These are phyloP conservation scores for Taxillus chinensis DNA, from an alignment of 164 flowering plant species.

Conservation along the genomic window DNA sequence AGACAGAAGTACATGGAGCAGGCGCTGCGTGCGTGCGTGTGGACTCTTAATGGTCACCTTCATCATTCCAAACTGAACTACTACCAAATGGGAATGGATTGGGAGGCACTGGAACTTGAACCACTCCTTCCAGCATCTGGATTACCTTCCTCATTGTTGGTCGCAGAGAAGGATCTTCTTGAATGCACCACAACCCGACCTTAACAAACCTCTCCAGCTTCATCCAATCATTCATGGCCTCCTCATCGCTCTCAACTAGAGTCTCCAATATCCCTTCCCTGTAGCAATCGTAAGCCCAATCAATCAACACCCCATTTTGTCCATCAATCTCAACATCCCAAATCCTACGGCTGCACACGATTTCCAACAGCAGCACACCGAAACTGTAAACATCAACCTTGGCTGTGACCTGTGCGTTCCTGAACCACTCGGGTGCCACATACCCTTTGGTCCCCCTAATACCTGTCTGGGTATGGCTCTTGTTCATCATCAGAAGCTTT, in stretches of 20 bases:
- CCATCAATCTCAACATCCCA: slow-evolving; percentile 1
- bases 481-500: slow-evolving; percentile 19
- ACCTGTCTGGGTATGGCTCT: slow-evolving; percentile 16
- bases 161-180: slow-evolving; percentile 33
- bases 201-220: slow-evolving; percentile 14
- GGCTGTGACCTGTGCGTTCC: slow-evolving; percentile 13
- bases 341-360: slow-evolving; percentile 17
- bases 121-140: slow-evolving; percentile 33
- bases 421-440: slow-evolving; percentile 31
- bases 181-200: slow-evolving; percentile 43
- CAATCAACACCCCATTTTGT: slow-evolving; percentile 7
- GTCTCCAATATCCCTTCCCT: slow-evolving; percentile 3
- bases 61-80: neutral
- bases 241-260: slow-evolving; percentile 12
- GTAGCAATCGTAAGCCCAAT: slow-evolving; percentile 22
- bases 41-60: too few relatives aligned
- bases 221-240: slow-evolving; percentile 15
- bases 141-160: slow-evolving; percentile 30
- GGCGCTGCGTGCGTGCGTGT: too few relatives aligned
- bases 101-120: slow-evolving; percentile 23
- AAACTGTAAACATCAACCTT: slow-evolving; percentile 31
- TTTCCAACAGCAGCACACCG: slow-evolving; percentile 21
- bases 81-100: slow-evolving; percentile 5
- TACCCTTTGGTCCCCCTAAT: slow-evolving; percentile 18
- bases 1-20: too few relatives aligned